Base-by-base conservation (phyloP, 768 basidiomycete species). In the Porphyrellus cyaneotinctus region DNA sequence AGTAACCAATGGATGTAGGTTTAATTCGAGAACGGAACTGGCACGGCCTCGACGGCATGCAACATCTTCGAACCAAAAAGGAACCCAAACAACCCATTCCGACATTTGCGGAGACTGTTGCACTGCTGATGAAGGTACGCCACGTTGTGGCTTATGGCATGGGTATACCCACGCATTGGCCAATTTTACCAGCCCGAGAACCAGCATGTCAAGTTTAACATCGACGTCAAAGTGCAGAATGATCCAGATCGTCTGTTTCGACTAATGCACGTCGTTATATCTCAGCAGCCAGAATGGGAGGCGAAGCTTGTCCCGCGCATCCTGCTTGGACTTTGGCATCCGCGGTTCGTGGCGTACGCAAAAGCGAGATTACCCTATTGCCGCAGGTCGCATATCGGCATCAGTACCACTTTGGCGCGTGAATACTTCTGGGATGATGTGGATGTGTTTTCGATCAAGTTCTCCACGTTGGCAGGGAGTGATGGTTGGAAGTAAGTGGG, bases 151-250 rank as follows among this genome's bases (percentile, higher is more conserved):
- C 24, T 54, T 59, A 53, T 51, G 41, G 12, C 56, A 52, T 56
- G 24, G 7, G 31, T 54, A 43, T 18, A 31, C 57, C 53, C 48
- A 51, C 42, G 2, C 14, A 49, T 37, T 52, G 11, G 30, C 41
- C n/a, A 33, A 46, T 49, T 51, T 13, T 14, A 14, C 35, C 37
- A 87, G 85, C 83, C 85, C 39, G 85, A 88, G 71, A 88, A 90
- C 70, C 76, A 72, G 32, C 86, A 88, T 54, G 82, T 87, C 65
- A 81, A 81, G 56, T 85, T 88, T 64, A 84, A 97, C 74, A 81
- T 97, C 55, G 95, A 98, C 67, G 90, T 97, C 66, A 99, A 99
- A 72, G 80, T 87, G 24, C 85, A 92, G 64, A 98, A 97, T 65
- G 84, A 94, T 64, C 93, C 95, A 1, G 84, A 83, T 51, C 81